phyloP scores from a whole-genome alignment of 148 eudicot genomes.

The Rhododendron williamsianum region DNA sequence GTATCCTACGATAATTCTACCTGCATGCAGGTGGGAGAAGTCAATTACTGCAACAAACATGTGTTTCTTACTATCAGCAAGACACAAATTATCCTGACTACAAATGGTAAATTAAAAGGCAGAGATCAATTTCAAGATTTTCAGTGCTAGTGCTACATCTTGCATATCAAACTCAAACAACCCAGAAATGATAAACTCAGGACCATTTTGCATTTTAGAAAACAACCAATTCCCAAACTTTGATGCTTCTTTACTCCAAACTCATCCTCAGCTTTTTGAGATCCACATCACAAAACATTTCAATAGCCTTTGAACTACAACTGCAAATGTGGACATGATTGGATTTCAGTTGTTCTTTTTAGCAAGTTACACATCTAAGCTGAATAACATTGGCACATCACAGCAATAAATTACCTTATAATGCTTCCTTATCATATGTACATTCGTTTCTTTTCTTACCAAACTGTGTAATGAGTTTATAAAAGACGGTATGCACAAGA shows the following conservation, averaged over 20 bases:
- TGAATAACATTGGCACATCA: not conserved
- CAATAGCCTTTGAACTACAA: not conserved
- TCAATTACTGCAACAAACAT: not conserved
- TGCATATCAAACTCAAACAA: not conserved
- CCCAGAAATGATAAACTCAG: not conserved
- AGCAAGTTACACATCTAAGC: not conserved
- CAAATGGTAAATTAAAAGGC: not conserved
- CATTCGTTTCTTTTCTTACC: not conserved
- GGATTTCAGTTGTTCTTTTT: not conserved
- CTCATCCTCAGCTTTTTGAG: not conserved
- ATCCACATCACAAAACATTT: not conserved
- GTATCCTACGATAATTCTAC: not conserved
- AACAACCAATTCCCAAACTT: not conserved
- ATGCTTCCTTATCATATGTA: not conserved
- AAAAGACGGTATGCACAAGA: not conserved
- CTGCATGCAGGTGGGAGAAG: not conserved
- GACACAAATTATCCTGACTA: not conserved
- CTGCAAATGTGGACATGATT: not conserved
- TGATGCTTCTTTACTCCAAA: not conserved
- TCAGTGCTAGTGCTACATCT: not conserved
- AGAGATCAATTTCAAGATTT: not conserved
- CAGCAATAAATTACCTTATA: not conserved
- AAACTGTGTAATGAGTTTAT: not conserved
- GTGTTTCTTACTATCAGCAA: slow-evolving; percentile 1
- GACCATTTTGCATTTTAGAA: not conserved